Base-by-base conservation (phyloP, 345 rosid genomes). In the Brassica rapa region DNA sequence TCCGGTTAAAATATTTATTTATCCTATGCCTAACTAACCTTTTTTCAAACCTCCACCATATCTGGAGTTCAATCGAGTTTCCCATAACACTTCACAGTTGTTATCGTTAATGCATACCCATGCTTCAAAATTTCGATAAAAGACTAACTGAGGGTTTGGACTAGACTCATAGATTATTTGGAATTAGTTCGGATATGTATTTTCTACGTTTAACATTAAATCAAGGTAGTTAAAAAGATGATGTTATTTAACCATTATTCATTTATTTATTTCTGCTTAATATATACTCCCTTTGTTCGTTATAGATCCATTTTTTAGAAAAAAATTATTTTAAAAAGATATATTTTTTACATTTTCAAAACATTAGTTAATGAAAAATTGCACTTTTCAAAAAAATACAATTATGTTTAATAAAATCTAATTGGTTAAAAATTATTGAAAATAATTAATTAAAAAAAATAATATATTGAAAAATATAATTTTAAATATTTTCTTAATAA, bases 1-100 rank as follows among this genome's bases (percentile, higher is more conserved):
- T 14, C 21, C 33, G 7, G 25, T 68, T 59, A 7, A 59, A 67
- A 56, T 33, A 3, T 27, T 61, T 12, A 19, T 51, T 33, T 29
- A 29, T 30, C 15, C 16, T 29, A 29, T 5, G 21, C 15, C 16
- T 29, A 29, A 41, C 67, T 5, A 4, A 10, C 0, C 16, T 14
- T 16, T 62, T 37, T 12, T 46, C 5, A 4, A 21, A 61, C 49
- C 62, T 70, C 80, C 80, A 70, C 4, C 55, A 62, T 32, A 32
- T 49, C 53, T 51, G 70, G 74, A 49, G 37, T 0, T 62, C 19
- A 0, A 32, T 4, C 11, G 21, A 39, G 55, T 76, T 43, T 21
- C 51, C 71, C 55, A 23, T 55, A 74, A 39, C 32, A 25, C 1
- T 19, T 56, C 56, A 56, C 62, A 57, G 15, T 29, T 39, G 79